These are phyloP conservation scores for Tricholoma hemisulphureum DNA, from an alignment of 768 basidiomycete species.

Conservation along the genomic window DNA sequence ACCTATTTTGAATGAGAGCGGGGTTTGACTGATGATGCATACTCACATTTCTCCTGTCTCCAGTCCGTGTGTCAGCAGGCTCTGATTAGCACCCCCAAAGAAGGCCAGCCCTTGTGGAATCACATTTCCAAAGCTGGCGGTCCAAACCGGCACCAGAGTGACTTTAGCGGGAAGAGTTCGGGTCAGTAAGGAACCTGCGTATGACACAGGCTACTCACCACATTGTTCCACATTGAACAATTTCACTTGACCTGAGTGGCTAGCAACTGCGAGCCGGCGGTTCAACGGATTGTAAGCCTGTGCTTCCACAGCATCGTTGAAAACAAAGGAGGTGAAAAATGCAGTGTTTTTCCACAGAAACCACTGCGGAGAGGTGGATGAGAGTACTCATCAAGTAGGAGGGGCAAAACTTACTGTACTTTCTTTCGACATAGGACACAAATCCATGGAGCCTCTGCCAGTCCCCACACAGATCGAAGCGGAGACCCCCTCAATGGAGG, in stretches of 20 bases:
- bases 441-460: conserved; percentile 1
- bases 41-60: conserved; percentile 13
- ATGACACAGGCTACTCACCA: not conserved
- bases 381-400: not conserved
- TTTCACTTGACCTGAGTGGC: conserved; percentile 6
- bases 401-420: conserved; percentile 1
- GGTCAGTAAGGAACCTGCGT: not conserved
- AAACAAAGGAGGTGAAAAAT: not conserved
- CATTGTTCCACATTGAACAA: conserved; percentile 4
- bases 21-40: not conserved
- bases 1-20: conserved; percentile 1
- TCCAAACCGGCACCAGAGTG: conserved; percentile 9
- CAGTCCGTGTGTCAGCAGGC: conserved; percentile 2
- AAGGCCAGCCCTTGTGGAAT: conserved; percentile 9
- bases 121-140: not conserved
- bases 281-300: conserved; percentile 7
- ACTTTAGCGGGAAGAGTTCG: not conserved
- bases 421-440: conserved; percentile 5
- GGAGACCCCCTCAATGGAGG: not conserved
- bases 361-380: conserved; percentile 1
- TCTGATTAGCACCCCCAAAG: conserved; percentile 13
- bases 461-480: conserved; percentile 7
- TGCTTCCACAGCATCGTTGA: conserved; percentile 3
- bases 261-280: conserved; percentile 1
- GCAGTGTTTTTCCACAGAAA: conserved; percentile 2